Evolutionary conservation across 768 basidiomycete genomes (phyloP).

Genomic region (Naganishia antarctica): DNA sequence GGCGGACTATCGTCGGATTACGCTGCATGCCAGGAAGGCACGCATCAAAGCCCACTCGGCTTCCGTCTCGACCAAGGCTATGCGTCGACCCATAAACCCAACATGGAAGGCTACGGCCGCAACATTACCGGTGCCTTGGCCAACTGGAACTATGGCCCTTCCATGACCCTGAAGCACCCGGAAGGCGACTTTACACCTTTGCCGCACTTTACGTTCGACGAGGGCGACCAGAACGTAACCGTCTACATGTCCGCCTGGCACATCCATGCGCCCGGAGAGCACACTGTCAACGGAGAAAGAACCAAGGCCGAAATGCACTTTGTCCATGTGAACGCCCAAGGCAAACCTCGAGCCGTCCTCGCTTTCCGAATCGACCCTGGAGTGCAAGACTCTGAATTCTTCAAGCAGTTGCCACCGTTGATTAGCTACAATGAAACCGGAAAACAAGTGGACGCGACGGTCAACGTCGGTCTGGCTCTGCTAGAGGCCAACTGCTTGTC

Average conservation of each 20-base stretch:
- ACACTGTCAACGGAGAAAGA: conserved; percentile 1
- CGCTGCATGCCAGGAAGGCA: not conserved
- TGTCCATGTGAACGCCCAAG: not conserved
- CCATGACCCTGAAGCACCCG: not conserved
- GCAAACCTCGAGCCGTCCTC: conserved; percentile 3
- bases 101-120: not conserved
- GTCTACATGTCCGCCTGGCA: not conserved
- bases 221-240: not conserved
- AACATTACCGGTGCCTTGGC: not conserved
- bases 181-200: not conserved
- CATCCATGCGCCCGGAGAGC: conserved; percentile 6
- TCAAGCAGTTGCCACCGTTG: conserved; percentile 10
- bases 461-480: not conserved
- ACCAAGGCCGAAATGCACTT: not conserved
- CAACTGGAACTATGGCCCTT: not conserved
- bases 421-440: not conserved
- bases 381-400: not conserved
- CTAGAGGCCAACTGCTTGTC: not conserved
- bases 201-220: not conserved
- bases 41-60: conserved; percentile 1
- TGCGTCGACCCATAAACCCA: not conserved
- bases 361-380: conserved; percentile 6
- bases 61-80: conserved; percentile 4
- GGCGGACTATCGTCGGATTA: not conserved
- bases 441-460: not conserved